Evolutionary conservation across 2,329 filamentous ascomycete species (phyloP), one percentile per base, ranked within the genome.

Genomic region (Diplodia corticola): DNA sequence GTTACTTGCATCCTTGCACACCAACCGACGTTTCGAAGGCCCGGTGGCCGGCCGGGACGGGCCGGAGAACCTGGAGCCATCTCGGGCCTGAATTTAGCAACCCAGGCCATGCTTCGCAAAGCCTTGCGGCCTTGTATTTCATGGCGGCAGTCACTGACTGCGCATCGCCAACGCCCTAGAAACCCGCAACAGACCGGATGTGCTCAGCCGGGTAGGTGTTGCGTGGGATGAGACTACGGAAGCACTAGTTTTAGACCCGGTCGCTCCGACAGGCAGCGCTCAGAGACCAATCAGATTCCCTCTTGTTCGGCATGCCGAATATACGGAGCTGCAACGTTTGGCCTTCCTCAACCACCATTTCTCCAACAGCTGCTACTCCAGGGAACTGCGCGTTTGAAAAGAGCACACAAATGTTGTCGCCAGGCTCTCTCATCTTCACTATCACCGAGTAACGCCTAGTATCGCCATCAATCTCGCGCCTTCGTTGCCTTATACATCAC

Each of bases 171-270:
- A n/a, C 5, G 17, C 7, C 17, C 7, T 20, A n/a, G 40, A 9
- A 6, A 10, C 10, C 40, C 40, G 40, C n/a, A 20, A n/a, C 40
- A n/a, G 17, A 44, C 40, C 40, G 40, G 40, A 44, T 20, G 10
- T 44, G 40, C 17, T 44, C 17, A 22, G 51, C 20, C 15, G 51
- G 51, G 51, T 54, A 54, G 17, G 28, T 22, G 51, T 26, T 17
- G 28, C 51, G 28, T 33, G 28, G 28, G 30, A 22, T 20, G 28
- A 37, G 33, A 33, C 51, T 54, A 54, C 51, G 51, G 51, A 37
- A 54, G 51, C 51, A 26, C 51, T 54, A 54, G 33, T 35, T 54
- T 54, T 54, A 54, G 51, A 54, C 20, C 28, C 51, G 51, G 51
- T 33, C 13, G 28, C 24, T 54, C 28, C 51, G 28, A 33, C 20